Evolutionary conservation across 2,329 filamentous ascomycete genomes (phyloP).

Genomic region (Clarireedia sp.): DNA sequence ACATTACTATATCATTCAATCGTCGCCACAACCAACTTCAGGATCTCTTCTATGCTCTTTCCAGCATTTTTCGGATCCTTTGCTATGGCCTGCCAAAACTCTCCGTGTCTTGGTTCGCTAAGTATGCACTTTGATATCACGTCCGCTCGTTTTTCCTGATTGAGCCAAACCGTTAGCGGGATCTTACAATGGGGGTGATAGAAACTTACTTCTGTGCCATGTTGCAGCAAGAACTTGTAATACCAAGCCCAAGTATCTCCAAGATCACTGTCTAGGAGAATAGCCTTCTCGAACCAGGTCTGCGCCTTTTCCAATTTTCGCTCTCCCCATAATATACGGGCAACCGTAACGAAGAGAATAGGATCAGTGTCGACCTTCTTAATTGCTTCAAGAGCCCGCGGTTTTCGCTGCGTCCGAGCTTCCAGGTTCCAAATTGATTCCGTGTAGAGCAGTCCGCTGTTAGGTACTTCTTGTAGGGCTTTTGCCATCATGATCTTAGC

Average conservation of each 20-base stretch:
- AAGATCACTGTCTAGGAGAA: constrained; percentile 75
- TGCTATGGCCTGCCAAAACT: constrained; percentile 78
- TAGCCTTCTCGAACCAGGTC: constrained; percentile 95
- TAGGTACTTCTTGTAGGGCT: constrained; percentile 84
- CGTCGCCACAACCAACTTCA: constrained; percentile 64
- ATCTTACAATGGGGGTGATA: neutral
- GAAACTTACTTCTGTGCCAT: constrained; percentile 65
- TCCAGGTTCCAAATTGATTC: constrained; percentile 97
- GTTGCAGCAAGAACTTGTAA: constrained; percentile 83
- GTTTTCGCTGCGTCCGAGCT: constrained; percentile 82
- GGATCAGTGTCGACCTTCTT: constrained; percentile 95
- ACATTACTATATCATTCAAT: constrained; percentile 20
- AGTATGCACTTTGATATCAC: constrained; percentile 72
- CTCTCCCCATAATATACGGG: constrained; percentile 93
- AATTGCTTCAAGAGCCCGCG: constrained; percentile 85
- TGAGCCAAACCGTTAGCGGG: constrained; percentile 8
- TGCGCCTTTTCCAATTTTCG: constrained; percentile 86
- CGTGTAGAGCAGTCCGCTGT: constrained; percentile 79
- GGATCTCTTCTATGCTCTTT: constrained; percentile 68
- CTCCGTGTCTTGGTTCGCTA: constrained; percentile 85
- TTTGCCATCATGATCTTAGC: constrained; percentile 90
- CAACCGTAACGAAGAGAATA: constrained; percentile 80
- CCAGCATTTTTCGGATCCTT: constrained; percentile 80
- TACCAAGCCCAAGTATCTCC: constrained; percentile 99
- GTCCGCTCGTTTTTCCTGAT: constrained; percentile 73